Conservation (phyloP, 2,329 filamentous ascomycete species). For the Alternaria triticina region DNA sequence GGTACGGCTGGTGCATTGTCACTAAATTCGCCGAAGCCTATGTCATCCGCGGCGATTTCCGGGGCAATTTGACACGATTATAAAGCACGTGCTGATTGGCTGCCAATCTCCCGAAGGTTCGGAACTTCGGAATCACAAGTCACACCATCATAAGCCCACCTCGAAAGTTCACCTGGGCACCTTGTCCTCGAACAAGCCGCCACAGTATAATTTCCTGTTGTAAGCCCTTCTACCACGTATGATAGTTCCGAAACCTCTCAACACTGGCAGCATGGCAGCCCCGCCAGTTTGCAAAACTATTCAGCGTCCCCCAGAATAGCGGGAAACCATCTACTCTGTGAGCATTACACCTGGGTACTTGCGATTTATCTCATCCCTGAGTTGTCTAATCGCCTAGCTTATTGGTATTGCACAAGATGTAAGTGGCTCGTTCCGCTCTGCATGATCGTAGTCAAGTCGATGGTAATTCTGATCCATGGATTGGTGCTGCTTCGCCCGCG, state of each 20-base stretch:
- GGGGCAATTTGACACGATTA: conserved; percentile 22
- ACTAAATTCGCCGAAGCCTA: conserved; percentile 27
- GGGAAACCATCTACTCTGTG: too few species aligned
- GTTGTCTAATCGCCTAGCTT: neutral
- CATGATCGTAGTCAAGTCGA: neutral
- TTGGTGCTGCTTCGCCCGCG: neutral
- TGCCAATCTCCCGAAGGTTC: conserved; percentile 3
- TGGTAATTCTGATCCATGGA: neutral
- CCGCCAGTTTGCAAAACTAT: too few species aligned
- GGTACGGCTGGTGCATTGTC: conserved; percentile 19
- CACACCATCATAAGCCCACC: neutral
- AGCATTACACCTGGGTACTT: neutral
- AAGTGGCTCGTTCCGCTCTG: neutral
- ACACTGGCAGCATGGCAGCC: too few species aligned
- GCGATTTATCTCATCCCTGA: neutral
- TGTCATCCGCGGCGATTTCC: conserved; percentile 34
- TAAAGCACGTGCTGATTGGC: conserved; percentile 27
- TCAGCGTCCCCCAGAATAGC: too few species aligned
- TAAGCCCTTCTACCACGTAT: too few species aligned
- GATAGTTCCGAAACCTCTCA: too few species aligned
- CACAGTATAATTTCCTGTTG: neutral
- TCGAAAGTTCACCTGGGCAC: neutral
- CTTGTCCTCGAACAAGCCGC: neutral
- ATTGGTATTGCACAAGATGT: neutral
- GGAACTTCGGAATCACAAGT: conserved; percentile 8